These are phyloP conservation scores for Polyporus tsugae DNA, from an alignment of 1,284 basidiomycete species.

Conservation along the genomic window DNA sequence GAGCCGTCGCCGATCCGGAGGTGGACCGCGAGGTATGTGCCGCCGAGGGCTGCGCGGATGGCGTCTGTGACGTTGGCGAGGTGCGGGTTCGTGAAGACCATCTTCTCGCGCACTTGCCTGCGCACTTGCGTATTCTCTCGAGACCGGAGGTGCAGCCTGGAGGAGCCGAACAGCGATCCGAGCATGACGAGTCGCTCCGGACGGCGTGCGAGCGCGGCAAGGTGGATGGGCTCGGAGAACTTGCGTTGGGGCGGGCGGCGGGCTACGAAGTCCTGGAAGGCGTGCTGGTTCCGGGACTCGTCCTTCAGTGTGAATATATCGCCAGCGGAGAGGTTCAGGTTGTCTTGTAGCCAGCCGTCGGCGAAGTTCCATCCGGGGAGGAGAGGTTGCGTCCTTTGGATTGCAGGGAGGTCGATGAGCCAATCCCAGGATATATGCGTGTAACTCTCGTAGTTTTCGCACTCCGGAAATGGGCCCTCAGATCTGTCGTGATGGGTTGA, in stretches of 20 bases:
- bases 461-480: slow-evolving; percentile 59
- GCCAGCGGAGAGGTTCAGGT: slow-evolving; percentile 46
- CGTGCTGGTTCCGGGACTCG: slow-evolving; percentile 64
- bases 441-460: slow-evolving; percentile 63
- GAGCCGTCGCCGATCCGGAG: slow-evolving; percentile 71
- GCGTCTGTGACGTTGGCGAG: slow-evolving; percentile 50
- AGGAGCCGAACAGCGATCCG: slow-evolving; percentile 75
- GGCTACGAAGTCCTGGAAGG: slow-evolving; percentile 64
- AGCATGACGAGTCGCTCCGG: slow-evolving; percentile 62
- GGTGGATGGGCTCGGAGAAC: slow-evolving; percentile 54
- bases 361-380: slow-evolving; percentile 58
- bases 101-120: slow-evolving; percentile 54
- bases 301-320: slow-evolving; percentile 63
- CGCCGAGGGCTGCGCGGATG: slow-evolving; percentile 56
- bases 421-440: slow-evolving; percentile 74
- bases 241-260: slow-evolving; percentile 34
- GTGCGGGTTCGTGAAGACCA: slow-evolving; percentile 61
- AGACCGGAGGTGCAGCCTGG: slow-evolving; percentile 61
- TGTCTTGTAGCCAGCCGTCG: slow-evolving; percentile 53
- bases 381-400: slow-evolving; percentile 50
- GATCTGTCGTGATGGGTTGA: slow-evolving; percentile 39
- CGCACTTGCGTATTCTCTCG: slow-evolving; percentile 50
- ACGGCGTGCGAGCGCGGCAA: slow-evolving; percentile 50
- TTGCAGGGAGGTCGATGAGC: slow-evolving; percentile 61
- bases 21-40: slow-evolving; percentile 68